A percentile compares a stretch with the other conserved stretches of the same genome.
Conservation (phyloP, 2,329 filamentous ascomycete genomes). For the Exophiala sp. region DNA sequence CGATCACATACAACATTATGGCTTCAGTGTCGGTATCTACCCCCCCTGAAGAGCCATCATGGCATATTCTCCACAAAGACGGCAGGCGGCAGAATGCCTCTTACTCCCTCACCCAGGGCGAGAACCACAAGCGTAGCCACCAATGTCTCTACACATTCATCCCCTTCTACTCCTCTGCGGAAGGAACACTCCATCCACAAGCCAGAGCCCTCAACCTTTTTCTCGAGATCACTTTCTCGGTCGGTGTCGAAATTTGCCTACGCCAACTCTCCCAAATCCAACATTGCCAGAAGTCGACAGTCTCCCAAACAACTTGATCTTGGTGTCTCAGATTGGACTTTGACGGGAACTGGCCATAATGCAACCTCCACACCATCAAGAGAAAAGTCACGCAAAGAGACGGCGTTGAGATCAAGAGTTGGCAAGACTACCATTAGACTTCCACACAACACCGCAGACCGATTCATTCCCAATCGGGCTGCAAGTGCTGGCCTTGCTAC, state of each 20-base stretch:
- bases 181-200: constrained; percentile 67
- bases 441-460: constrained; percentile 68
- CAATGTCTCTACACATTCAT: constrained; percentile 52
- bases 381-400: constrained; percentile 54
- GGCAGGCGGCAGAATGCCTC: constrained; percentile 86
- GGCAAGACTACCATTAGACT: constrained; percentile 69
- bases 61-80: constrained; percentile 88
- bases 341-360: constrained; percentile 70
- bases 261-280: constrained; percentile 91
- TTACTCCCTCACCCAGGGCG: constrained; percentile 80
- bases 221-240: constrained; percentile 58
- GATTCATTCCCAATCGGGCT: constrained; percentile 90
- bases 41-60: constrained; percentile 88
- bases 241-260: constrained; percentile 57
- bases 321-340: constrained; percentile 83
- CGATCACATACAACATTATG: constrained; percentile 56
- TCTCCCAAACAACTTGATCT: constrained; percentile 85
- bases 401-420: constrained; percentile 42
- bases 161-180: constrained; percentile 70
- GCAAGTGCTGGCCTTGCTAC: constrained; percentile 85
- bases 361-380: constrained; percentile 49
- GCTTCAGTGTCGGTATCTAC: constrained; percentile 78
- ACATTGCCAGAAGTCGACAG: constrained; percentile 69
- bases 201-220: constrained; percentile 66
- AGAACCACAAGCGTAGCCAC: constrained; percentile 47